phyloP scores from a whole-genome alignment of 2,329 filamentous ascomycete genomes.

The Phyllosticta paracitricarpa region DNA sequence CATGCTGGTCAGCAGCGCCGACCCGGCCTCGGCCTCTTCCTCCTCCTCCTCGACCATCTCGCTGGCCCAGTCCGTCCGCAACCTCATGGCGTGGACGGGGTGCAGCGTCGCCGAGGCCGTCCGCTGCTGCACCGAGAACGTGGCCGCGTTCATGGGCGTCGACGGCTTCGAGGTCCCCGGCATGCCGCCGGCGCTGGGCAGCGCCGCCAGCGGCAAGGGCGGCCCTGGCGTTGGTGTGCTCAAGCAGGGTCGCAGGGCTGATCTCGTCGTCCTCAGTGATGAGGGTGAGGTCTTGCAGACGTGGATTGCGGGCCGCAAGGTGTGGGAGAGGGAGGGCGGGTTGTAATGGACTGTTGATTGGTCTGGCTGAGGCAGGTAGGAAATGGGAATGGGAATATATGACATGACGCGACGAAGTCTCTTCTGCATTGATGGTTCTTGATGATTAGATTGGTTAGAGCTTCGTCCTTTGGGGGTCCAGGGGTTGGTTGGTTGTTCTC shows the following conservation, averaged over 20 bases:
- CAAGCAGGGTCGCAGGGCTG: slow-evolving; percentile 36
- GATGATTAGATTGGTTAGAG: too few relatives aligned
- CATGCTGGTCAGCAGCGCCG: slow-evolving; percentile 45
- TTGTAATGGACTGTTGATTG: background rate
- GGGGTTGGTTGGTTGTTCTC: too few relatives aligned
- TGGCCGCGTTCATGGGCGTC: slow-evolving; percentile 39
- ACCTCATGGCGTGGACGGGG: slow-evolving; percentile 37
- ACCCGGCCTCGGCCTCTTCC: slow-evolving; percentile 37
- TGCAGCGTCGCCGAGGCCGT: slow-evolving; percentile 40
- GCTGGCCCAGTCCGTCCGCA: slow-evolving; percentile 42
- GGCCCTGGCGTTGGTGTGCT: slow-evolving; percentile 33
- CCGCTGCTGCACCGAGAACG: slow-evolving; percentile 40
- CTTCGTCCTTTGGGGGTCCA: too few relatives aligned
- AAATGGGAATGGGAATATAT: background rate
- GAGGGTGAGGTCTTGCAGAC: slow-evolving; percentile 40
- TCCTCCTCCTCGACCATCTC: slow-evolving; percentile 26
- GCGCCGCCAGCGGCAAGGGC: slow-evolving; percentile 37
- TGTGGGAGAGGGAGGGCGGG: slow-evolving; percentile 32
- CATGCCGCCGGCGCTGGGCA: slow-evolving; percentile 41
- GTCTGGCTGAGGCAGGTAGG: background rate
- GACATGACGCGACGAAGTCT: too few relatives aligned
- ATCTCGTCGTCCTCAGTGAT: slow-evolving; percentile 40
- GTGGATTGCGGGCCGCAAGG: slow-evolving; percentile 39
- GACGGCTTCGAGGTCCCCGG: slow-evolving; percentile 37
- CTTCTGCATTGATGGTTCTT: too few relatives aligned